A percentile compares a stretch with the other conserved stretches of the same genome.
phyloP scores from a whole-genome alignment of 2,329 filamentous ascomycete species.

The Aspergillus sp. region DNA sequence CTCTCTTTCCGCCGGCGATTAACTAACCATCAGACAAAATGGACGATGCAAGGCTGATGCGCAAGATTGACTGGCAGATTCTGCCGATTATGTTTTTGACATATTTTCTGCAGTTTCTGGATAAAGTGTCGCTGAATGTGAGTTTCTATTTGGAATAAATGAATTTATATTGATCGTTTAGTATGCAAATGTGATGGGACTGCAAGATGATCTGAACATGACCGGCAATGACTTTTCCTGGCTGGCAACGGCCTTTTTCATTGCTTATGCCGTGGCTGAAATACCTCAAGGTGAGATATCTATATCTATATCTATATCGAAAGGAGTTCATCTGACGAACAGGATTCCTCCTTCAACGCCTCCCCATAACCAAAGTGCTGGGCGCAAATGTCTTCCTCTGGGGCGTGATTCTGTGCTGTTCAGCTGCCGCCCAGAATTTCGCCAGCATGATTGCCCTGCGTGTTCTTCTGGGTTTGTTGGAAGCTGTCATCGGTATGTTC shows the following conservation, averaged over 20 bases:
- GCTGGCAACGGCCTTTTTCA: constrained; percentile 59
- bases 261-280: constrained; percentile 57
- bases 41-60: constrained; percentile 38
- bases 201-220: constrained; percentile 52
- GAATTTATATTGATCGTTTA: constrained; percentile 19
- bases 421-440: constrained; percentile 46
- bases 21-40: not conserved
- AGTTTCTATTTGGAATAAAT: too few species aligned
- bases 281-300: constrained; percentile 51
- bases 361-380: constrained; percentile 59
- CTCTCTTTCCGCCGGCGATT: too few species aligned
- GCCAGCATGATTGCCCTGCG: constrained; percentile 51
- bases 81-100: constrained; percentile 59
- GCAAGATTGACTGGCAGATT: constrained; percentile 56
- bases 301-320: constrained; percentile 7
- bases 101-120: constrained; percentile 61
- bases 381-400: constrained; percentile 50
- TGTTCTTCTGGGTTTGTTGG: constrained; percentile 53
- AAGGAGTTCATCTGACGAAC: constrained; percentile 1
- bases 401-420: constrained; percentile 43
- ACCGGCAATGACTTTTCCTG: constrained; percentile 59
- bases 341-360: constrained; percentile 56
- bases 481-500: constrained; percentile 30
- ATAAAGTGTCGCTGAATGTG: constrained; percentile 61
- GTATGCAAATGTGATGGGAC: constrained; percentile 64